Percentiles rank a stretch among this genome's conserved stretches.
phyloP scores from a whole-genome alignment of 306 rosid species.

The Sesbania bispinosa region DNA sequence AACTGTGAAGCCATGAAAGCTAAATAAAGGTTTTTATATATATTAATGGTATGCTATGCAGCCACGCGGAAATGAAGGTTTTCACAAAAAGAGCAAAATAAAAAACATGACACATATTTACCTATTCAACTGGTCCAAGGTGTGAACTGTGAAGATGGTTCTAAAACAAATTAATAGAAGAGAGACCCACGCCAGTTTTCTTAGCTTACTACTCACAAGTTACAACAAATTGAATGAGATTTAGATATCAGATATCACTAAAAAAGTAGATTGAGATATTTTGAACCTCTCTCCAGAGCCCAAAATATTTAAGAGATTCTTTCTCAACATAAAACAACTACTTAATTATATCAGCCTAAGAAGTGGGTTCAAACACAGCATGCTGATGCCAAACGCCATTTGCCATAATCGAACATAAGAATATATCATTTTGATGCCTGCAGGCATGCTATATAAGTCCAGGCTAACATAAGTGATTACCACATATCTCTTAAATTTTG shows the following conservation, averaged over 20 bases:
- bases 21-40: too few species aligned
- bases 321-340: background rate
- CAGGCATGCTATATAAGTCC: background rate
- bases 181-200: background rate
- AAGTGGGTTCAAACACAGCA: slow-evolving; percentile 69
- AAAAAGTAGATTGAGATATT: background rate
- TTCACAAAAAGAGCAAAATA: too few species aligned
- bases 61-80: too few species aligned
- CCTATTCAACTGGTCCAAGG: too few species aligned
- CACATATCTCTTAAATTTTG: background rate
- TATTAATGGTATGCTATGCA: too few species aligned
- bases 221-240: background rate
- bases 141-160: too few species aligned
- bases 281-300: background rate
- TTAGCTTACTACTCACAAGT: too few species aligned
- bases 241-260: background rate
- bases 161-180: too few species aligned
- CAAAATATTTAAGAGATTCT: slow-evolving; percentile 11
- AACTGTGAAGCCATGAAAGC: too few species aligned
- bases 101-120: too few species aligned
- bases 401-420: slow-evolving; percentile 90
- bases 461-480: background rate
- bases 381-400: slow-evolving; percentile 86
- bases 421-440: slow-evolving; percentile 6
- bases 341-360: slow-evolving; percentile 37